Evolutionary conservation across 2,329 filamentous ascomycete species (phyloP).

Genomic region (Tricladium varicosporioides): DNA sequence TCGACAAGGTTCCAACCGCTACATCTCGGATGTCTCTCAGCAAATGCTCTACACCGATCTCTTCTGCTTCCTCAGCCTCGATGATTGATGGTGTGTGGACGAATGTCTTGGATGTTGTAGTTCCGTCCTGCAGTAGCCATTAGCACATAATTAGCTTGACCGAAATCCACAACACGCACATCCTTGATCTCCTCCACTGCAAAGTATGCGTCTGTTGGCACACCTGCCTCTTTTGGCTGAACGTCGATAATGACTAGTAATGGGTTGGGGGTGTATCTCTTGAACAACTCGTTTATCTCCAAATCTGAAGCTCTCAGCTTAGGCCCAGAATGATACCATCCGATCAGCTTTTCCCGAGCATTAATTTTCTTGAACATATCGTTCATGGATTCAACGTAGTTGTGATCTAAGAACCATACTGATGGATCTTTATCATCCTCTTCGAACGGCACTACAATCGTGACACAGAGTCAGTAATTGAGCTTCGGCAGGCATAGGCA

Average conservation of each 20-base stretch:
- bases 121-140: constrained; percentile 70
- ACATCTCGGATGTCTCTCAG: constrained; percentile 98
- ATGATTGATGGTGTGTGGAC: constrained; percentile 98
- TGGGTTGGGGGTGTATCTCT: constrained; percentile 96
- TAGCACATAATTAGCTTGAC: constrained; percentile 6
- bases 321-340: constrained; percentile 98
- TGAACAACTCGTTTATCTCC: constrained; percentile 99
- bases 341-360: constrained; percentile 96
- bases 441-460: constrained; percentile 80
- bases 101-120: constrained; percentile 94
- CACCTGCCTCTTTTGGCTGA: constrained; percentile 94
- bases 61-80: constrained; percentile 97
- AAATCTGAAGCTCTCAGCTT: constrained; percentile 96
- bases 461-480: constrained; percentile 1
- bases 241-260: constrained; percentile 97
- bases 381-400: constrained; percentile 99
- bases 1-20: constrained; percentile 92
- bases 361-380: constrained; percentile 99
- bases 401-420: constrained; percentile 99
- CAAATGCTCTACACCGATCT: constrained; percentile 97
- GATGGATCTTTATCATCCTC: constrained; percentile 98
- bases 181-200: constrained; percentile 99
- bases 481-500: not conserved
- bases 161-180: constrained; percentile 51
- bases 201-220: constrained; percentile 98